Conservation (phyloP, 352 stramenopile genomes). For the Thraustotheca clavata region DNA sequence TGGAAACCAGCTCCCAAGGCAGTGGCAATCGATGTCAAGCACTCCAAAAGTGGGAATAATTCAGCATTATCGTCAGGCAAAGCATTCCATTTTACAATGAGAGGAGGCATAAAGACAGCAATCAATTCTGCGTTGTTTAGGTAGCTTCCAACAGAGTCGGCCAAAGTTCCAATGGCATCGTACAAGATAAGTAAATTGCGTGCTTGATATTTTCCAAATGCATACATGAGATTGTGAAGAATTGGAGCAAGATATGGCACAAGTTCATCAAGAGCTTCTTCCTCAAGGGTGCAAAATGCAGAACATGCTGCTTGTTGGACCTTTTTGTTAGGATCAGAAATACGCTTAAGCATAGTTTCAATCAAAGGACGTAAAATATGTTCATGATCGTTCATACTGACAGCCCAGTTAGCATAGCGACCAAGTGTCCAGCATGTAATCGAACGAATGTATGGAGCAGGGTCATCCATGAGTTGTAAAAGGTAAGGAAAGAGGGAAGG, state of each 20-base stretch:
- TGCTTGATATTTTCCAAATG: constrained; percentile 90
- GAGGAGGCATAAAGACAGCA: constrained; percentile 87
- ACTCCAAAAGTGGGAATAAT: constrained; percentile 85
- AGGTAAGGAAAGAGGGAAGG: constrained; percentile 92
- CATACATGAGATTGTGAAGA: constrained; percentile 87
- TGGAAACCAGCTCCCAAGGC: constrained; percentile 82
- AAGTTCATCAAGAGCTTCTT: constrained; percentile 90
- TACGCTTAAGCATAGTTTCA: constrained; percentile 80
- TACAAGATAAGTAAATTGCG: constrained; percentile 95
- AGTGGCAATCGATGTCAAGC: constrained; percentile 75
- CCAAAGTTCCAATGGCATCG: constrained; percentile 93
- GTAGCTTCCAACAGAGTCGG: constrained; percentile 88
- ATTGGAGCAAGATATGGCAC: constrained; percentile 90
- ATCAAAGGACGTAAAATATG: constrained; percentile 59
- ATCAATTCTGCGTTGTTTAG: constrained; percentile 90
- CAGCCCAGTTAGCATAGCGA: constrained; percentile 87
- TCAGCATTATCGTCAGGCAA: constrained; percentile 71
- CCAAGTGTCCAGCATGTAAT: constrained; percentile 94
- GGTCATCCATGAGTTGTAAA: constrained; percentile 86
- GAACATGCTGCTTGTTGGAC: constrained; percentile 93
- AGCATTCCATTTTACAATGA: constrained; percentile 90
- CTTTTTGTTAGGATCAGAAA: constrained; percentile 91
- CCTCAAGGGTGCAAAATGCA: constrained; percentile 91
- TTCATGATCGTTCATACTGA: constrained; percentile 86
- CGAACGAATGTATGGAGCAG: constrained; percentile 84